A percentile compares a stretch with the other conserved stretches of the same genome.
These are phyloP conservation scores for Taphrina pruni DNA, from an alignment of 1,139 yeast species.

Conservation along the genomic window DNA sequence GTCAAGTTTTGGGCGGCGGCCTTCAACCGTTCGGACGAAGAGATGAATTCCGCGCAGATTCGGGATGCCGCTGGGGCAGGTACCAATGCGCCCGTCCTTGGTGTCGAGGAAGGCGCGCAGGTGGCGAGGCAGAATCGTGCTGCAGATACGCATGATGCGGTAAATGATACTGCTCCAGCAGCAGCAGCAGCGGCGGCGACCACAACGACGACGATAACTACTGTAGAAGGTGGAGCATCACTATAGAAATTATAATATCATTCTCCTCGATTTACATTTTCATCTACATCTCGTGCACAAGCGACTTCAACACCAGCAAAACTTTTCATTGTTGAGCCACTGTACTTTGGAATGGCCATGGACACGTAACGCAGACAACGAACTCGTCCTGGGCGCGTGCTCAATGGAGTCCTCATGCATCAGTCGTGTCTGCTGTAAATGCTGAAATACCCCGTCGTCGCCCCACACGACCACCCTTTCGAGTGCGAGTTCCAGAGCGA, in stretches of 20 bases:
- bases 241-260: too few species aligned
- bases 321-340: constrained; percentile 23
- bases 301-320: constrained; percentile 19
- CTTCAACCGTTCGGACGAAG: constrained; percentile 77
- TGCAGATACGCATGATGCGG: too few species aligned
- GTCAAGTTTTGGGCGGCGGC: constrained; percentile 88
- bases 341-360: background rate
- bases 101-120: constrained; percentile 11
- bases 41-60: constrained; percentile 61
- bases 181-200: too few species aligned
- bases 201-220: too few species aligned
- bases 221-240: too few species aligned
- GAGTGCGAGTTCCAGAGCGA: background rate
- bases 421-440: too few species aligned
- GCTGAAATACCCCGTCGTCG: background rate
- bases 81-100: constrained; percentile 5
- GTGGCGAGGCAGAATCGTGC: background rate
- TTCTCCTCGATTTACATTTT: too few species aligned
- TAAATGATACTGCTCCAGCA: too few species aligned
- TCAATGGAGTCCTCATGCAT: background rate
- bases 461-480: constrained; percentile 15
- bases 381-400: constrained; percentile 6
- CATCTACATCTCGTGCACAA: too few species aligned
- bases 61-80: constrained; percentile 37
- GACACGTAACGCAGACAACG: constrained; percentile 12